These are phyloP conservation scores for Ophioceras dolichostomum DNA, from an alignment of 2,329 filamentous ascomycete species.

Conservation along the genomic window DNA sequence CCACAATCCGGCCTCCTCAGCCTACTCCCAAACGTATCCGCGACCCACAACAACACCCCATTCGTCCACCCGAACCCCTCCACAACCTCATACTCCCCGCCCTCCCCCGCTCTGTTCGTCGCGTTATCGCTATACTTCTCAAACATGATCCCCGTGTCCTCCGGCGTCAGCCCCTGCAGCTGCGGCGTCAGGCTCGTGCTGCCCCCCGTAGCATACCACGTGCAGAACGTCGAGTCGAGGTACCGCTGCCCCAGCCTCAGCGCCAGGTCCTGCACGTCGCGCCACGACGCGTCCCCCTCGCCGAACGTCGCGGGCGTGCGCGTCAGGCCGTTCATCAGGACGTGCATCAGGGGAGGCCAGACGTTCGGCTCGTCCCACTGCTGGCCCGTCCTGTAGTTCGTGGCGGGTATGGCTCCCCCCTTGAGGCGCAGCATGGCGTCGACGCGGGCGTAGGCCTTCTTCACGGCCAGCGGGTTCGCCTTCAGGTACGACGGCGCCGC, in stretches of 20 bases:
- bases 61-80: constrained; percentile 63
- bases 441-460: constrained; percentile 40
- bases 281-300: constrained; percentile 37
- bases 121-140: constrained; percentile 48
- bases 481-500: constrained; percentile 45
- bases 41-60: constrained; percentile 54
- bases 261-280: constrained; percentile 40
- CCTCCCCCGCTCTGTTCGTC: constrained; percentile 48
- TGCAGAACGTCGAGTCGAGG: constrained; percentile 56
- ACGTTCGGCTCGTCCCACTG: constrained; percentile 63
- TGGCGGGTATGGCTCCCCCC: constrained; percentile 47
- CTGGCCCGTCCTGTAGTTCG: constrained; percentile 47
- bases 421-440: constrained; percentile 35
- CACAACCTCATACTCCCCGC: constrained; percentile 58
- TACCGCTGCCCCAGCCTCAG: constrained; percentile 51
- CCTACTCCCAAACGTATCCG: constrained; percentile 45
- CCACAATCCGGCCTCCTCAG: constrained; percentile 44
- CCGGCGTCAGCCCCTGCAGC: constrained; percentile 29
- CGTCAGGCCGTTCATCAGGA: constrained; percentile 48
- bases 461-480: constrained; percentile 45
- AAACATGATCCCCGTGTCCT: constrained; percentile 49
- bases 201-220: constrained; percentile 56
- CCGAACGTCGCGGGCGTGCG: constrained; percentile 46
- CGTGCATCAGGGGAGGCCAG: constrained; percentile 56
- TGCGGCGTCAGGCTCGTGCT: constrained; percentile 39